Percentiles rank a stretch among this genome's conserved stretches.
phyloP scores from a whole-genome alignment of 225 moss, liverwort and hornwort genomes.

The Physcomitrium patens region DNA sequence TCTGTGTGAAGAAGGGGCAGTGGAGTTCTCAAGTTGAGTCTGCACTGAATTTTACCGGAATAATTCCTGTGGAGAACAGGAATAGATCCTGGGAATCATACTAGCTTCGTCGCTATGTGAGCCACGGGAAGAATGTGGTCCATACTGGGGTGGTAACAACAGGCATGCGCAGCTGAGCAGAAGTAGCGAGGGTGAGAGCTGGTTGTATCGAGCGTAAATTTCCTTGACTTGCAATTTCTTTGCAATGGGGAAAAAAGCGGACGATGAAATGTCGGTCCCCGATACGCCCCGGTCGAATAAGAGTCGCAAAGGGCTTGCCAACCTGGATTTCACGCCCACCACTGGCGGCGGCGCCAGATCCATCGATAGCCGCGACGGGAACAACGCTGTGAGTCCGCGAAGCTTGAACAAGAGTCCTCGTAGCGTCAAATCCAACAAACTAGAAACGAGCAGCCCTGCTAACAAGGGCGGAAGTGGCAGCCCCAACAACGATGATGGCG shows the following conservation, averaged over 20 bases:
- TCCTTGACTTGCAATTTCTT: neutral
- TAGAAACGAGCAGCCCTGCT: conserved; percentile 43
- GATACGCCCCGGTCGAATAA: conserved; percentile 54
- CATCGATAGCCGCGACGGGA: conserved; percentile 25
- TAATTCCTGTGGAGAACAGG: neutral
- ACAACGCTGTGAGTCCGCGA: conserved; percentile 37
- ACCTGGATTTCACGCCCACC: conserved; percentile 44
- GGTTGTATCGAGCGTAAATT: conserved; percentile 9
- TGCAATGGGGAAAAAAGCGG: conserved; percentile 59
- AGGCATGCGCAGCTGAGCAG: conserved; percentile 44
- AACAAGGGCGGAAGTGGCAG: conserved; percentile 30
- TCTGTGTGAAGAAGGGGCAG: too few species aligned
- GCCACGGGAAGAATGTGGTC: conserved; percentile 51
- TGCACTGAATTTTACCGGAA: too few species aligned
- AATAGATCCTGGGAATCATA: conserved; percentile 33
- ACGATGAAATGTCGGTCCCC: conserved; percentile 50
- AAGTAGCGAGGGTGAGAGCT: conserved; percentile 8
- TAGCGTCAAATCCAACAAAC: conserved; percentile 28
- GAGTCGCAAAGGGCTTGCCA: conserved; percentile 43
- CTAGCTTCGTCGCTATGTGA: conserved; percentile 19
- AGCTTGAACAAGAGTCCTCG: conserved; percentile 53
- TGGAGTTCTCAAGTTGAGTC: too few species aligned
- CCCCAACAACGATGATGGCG: conserved; percentile 39
- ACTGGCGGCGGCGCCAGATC: conserved; percentile 39
- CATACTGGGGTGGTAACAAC: neutral